Evolutionary conservation across 164 flowering plant genomes (phyloP).

Genomic region (Cinnamomum micranthum): DNA sequence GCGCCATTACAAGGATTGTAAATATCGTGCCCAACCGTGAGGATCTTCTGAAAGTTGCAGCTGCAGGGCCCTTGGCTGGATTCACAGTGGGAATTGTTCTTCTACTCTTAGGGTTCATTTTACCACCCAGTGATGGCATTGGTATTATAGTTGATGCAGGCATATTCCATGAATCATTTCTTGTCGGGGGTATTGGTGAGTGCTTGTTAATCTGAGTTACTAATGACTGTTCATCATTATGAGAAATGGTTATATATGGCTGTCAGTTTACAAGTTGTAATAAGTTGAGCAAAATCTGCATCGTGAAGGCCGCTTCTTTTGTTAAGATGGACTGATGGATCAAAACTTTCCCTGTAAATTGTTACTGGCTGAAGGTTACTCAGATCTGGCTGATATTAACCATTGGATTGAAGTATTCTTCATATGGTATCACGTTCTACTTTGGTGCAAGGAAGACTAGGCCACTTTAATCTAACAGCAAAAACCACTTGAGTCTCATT

Average conservation of each 20-base stretch:
- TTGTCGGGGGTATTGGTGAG: conserved; percentile 90
- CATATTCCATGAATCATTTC: conserved; percentile 91
- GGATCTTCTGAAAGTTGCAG: conserved; percentile 88
- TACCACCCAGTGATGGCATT: conserved; percentile 89
- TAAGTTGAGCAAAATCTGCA: background rate
- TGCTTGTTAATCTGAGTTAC: background rate
- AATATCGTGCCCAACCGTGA: conserved; percentile 87
- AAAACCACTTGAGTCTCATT: background rate
- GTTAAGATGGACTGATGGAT: too few relatives aligned
- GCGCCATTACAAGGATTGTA: conserved; percentile 85
- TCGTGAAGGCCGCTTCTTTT: background rate
- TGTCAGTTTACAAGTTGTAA: background rate
- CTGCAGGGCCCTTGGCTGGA: conserved; percentile 89
- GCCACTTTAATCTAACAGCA: background rate
- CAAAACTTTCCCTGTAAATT: too few relatives aligned
- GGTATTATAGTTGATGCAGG: conserved; percentile 82
- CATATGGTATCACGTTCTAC: too few relatives aligned
- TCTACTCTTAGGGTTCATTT: conserved; percentile 73
- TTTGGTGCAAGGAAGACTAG: background rate
- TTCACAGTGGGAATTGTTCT: conserved; percentile 76
- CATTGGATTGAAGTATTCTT: too few relatives aligned
- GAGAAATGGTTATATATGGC: background rate
- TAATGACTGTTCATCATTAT: background rate
- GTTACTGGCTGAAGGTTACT: too few relatives aligned
- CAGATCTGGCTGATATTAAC: too few relatives aligned